These are phyloP conservation scores for Pleurotus tuoliensis DNA, from an alignment of 768 basidiomycete species.

Conservation along the genomic window DNA sequence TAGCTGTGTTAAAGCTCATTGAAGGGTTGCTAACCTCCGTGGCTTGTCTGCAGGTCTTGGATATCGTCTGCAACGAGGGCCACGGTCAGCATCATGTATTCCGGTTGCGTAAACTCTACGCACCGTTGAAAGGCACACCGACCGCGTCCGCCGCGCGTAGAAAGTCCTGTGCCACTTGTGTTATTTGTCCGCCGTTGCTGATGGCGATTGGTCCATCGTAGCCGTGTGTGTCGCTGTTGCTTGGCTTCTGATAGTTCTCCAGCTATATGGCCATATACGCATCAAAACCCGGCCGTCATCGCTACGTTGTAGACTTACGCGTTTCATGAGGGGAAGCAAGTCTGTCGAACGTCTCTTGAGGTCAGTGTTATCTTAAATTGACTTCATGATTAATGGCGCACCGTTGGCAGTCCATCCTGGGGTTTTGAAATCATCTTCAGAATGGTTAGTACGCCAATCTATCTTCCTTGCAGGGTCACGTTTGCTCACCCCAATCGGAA, in stretches of 20 bases:
- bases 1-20: constrained; percentile 32
- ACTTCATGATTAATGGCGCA: constrained; percentile 15
- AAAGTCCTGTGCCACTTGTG: constrained; percentile 66
- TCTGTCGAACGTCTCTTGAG: constrained; percentile 28
- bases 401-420: constrained; percentile 66
- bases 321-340: constrained; percentile 68
- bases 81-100: background rate
- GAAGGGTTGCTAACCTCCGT: background rate
- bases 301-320: constrained; percentile 29
- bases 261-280: constrained; percentile 41
- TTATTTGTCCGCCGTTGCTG: constrained; percentile 64
- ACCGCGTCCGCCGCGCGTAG: constrained; percentile 56
- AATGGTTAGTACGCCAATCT: background rate
- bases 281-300: background rate
- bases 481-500: constrained; percentile 59
- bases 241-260: constrained; percentile 75
- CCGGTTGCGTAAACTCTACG: constrained; percentile 13
- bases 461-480: background rate
- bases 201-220: constrained; percentile 75
- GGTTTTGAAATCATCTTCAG: constrained; percentile 66
- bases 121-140: constrained; percentile 64
- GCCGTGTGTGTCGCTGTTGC: constrained; percentile 63
- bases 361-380: no score
- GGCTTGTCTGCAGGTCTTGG: constrained; percentile 34
- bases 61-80: constrained; percentile 46